These are phyloP conservation scores for Abrus pulchellus DNA, from an alignment of 306 rosid genomes.

Conservation along the genomic window DNA sequence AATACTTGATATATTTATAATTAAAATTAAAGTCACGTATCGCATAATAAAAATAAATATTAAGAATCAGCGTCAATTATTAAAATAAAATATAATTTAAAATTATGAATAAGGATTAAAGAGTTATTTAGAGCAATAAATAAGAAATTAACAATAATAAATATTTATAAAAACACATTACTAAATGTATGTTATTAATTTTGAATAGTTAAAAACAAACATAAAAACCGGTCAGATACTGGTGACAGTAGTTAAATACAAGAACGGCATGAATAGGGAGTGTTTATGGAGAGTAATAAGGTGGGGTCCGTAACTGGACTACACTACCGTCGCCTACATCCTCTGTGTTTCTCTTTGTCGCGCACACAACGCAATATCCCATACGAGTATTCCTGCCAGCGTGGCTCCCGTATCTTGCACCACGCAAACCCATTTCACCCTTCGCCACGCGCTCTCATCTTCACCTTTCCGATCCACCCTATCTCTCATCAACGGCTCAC, in stretches of 20 bases:
- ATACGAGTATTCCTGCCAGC: constrained; percentile 40
- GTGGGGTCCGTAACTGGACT: constrained; percentile 8
- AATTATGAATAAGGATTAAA: no score
- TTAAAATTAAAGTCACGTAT: no score
- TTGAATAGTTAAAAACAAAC: no score
- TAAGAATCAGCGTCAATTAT: no score
- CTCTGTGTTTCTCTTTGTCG: constrained; percentile 44
- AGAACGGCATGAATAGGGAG: background rate
- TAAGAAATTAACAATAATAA: no score
- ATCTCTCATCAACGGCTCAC: background rate
- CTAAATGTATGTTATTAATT: no score
- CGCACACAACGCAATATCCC: constrained; percentile 31
- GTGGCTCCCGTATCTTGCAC: constrained; percentile 27
- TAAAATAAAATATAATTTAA: no score
- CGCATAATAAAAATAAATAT: no score
- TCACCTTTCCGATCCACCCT: background rate
- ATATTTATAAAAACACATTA: no score
- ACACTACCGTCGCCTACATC: background rate
- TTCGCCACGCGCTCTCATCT: constrained; percentile 38
- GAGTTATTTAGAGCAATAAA: no score
- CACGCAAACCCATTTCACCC: constrained; percentile 29
- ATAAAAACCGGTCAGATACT: no score
- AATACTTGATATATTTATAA: no score
- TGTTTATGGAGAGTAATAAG: background rate
- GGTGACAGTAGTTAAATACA: background rate